Base-by-base conservation (phyloP, 495 filamentous ascomycete species). In the Hamigera avellanea region DNA sequence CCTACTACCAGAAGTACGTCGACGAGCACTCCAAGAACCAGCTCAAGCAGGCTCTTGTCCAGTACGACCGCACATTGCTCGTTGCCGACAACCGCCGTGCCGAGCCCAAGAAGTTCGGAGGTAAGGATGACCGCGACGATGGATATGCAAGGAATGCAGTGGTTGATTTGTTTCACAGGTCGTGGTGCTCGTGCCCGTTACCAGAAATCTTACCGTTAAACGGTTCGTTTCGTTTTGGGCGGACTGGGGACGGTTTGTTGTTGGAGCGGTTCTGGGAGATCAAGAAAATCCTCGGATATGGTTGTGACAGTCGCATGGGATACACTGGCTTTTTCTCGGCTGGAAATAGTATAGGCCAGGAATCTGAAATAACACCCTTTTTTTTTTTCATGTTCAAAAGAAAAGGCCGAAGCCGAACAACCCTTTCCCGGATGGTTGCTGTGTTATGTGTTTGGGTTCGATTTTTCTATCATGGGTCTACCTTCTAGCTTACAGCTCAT, bases 1-100 rank as follows among this genome's bases (percentile, higher is more conserved):
- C 91, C 65, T 98, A 96, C 82, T 96, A 95, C 82, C 91, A 95
- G 78, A 98, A 98, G 74, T 98, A 80, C 72, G 85, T 98, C 65
- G 91, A 98, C 60, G 91, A 98, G 81, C 86, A 96, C 79, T 81
- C 82, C 72, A 98, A 98, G 84, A 98, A 95, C 79, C 73, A 81
- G 69, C 75, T 98, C 52, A 98, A 98, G 84, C 80, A 86, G 64
- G 82, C 83, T 44, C 75, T 96, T 43, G 80, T 83, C 56, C 75
- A 83, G 62, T 98, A 93, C 75, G 91, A 98, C 75, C 80, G 91
- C 51, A 94, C 84, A 61, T 74, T 98, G 44, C 79, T 98, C 50
- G 91, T 98, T 48, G 93, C 91, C 62, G 91, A 98, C 61, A 94
- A 94, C 75, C 75, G 89, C 50, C 83, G 91, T 44, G 81, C 82